Evolutionary conservation across 176 grass and related monocot genomes (phyloP).

Genomic region (Phyllostachys edulis): DNA sequence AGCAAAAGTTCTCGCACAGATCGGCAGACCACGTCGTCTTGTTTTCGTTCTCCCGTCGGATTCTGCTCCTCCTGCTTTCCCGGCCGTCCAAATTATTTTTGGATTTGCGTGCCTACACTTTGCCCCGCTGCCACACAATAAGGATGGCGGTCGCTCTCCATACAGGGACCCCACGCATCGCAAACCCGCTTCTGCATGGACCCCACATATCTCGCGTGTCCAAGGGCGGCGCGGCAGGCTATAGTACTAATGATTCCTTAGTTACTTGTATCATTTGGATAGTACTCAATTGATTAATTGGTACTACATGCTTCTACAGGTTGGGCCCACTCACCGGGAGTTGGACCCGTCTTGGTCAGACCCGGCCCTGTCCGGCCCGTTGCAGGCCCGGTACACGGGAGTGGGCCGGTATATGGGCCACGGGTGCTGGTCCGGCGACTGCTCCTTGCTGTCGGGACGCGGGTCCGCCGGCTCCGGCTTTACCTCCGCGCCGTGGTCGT

Average conservation of each 20-base stretch:
- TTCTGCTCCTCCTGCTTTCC: no score
- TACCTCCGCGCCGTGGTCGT: slow-evolving; percentile 6
- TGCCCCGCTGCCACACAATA: no score
- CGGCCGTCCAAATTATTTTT: no score
- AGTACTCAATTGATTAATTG: background rate
- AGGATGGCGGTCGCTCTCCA: no score
- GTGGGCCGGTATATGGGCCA: slow-evolving; percentile 71
- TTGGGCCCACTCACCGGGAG: slow-evolving; percentile 46
- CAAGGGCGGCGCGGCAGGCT: no score
- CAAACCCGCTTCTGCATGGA: no score
- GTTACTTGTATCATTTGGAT: slow-evolving; percentile 3
- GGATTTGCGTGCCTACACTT: no score
- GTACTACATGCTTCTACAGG: slow-evolving; percentile 33
- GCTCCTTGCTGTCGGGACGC: slow-evolving; percentile 5
- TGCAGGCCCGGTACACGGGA: slow-evolving; percentile 52
- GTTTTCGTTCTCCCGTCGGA: no score
- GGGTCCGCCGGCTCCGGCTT: slow-evolving; percentile 53
- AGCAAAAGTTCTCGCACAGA: no score
- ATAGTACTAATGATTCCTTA: slow-evolving; percentile 24
- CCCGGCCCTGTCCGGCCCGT: slow-evolving; percentile 41
- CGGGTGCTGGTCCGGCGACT: slow-evolving; percentile 35
- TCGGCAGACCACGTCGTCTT: no score
- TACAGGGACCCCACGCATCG: no score
- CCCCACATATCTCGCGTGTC: no score
- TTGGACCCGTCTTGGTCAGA: slow-evolving; percentile 52